Percentiles rank a stretch among this genome's conserved stretches.
Conservation (phyloP, 441 rosid genomes). For the Adansonia madagascariensis region DNA sequence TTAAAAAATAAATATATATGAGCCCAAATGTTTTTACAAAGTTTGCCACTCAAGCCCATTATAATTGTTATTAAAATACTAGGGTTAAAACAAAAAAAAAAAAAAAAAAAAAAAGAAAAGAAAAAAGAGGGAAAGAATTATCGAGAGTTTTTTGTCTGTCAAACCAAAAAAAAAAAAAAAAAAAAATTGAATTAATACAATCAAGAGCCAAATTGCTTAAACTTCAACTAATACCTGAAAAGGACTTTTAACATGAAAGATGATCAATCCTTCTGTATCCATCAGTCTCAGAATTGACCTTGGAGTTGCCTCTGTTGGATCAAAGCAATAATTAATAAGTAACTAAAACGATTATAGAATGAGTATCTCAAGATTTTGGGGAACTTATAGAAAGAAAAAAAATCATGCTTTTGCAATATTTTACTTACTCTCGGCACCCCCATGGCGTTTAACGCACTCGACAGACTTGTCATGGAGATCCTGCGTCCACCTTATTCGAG, state of each 20-base stretch:
- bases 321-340: slow-evolving; percentile 12
- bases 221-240: slow-evolving; percentile 57
- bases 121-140: too few relatives aligned
- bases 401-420: background rate
- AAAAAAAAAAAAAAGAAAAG: too few relatives aligned
- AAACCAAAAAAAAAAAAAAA: too few relatives aligned
- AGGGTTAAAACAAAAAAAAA: too few relatives aligned
- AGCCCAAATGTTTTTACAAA: too few relatives aligned
- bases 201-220: background rate
- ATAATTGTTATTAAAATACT: too few relatives aligned
- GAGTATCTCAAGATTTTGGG: background rate
- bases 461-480: slow-evolving; percentile 92
- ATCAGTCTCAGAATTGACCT: slow-evolving; percentile 86
- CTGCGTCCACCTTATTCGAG: slow-evolving; percentile 88
- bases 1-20: too few relatives aligned
- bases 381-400: background rate
- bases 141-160: too few relatives aligned
- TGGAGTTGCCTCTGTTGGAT: slow-evolving; percentile 75
- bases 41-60: too few relatives aligned
- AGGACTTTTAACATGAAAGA: slow-evolving; percentile 95
- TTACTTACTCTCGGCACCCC: slow-evolving; percentile 90
- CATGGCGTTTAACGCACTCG: slow-evolving; percentile 68
- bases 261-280: slow-evolving; percentile 83
- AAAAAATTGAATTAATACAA: background rate
- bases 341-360: slow-evolving; percentile 13